Evolutionary conservation across 352 stramenopile species (phyloP).

Genomic region (Phytophthora capsici): DNA sequence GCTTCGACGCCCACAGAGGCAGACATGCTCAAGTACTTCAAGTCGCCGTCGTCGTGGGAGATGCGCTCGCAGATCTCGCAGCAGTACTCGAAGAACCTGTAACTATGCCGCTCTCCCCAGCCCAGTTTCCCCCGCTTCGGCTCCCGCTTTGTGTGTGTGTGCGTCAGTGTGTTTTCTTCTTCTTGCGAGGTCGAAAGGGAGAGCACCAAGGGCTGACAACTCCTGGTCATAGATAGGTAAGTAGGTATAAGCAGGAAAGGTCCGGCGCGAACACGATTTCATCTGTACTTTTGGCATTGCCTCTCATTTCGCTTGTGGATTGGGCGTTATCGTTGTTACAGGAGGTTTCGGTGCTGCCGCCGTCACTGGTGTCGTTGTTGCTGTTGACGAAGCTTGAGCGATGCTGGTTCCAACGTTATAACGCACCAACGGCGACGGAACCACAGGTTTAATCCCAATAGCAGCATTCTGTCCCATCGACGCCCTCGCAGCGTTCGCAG

Average conservation of each 20-base stretch:
- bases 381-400: not conserved
- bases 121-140: conserved; percentile 11
- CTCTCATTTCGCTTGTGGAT: conserved; percentile 14
- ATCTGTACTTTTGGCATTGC: conserved; percentile 11
- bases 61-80: conserved; percentile 67
- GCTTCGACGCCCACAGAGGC: conserved; percentile 47
- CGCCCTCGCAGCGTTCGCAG: conserved; percentile 21
- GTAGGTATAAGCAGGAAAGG: conserved; percentile 32
- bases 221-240: conserved; percentile 36
- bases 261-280: conserved; percentile 9
- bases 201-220: conserved; percentile 12
- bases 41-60: conserved; percentile 74
- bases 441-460: conserved; percentile 3
- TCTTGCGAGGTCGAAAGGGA: conserved; percentile 10
- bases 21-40: conserved; percentile 78
- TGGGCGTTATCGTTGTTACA: not conserved
- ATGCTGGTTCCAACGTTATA: conserved; percentile 2
- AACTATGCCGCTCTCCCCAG: conserved; percentile 27
- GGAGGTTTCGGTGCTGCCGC: not conserved
- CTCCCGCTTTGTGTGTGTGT: conserved; percentile 25
- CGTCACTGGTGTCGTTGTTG: not conserved
- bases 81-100: conserved; percentile 62
- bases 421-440: not conserved
- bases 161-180: conserved; percentile 27
- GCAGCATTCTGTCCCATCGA: conserved; percentile 1